Evolutionary conservation across 108 stramenopile species (phyloP), one percentile per base, ranked within the genome.

Genomic region (Cylindrotheca fusiformis): DNA sequence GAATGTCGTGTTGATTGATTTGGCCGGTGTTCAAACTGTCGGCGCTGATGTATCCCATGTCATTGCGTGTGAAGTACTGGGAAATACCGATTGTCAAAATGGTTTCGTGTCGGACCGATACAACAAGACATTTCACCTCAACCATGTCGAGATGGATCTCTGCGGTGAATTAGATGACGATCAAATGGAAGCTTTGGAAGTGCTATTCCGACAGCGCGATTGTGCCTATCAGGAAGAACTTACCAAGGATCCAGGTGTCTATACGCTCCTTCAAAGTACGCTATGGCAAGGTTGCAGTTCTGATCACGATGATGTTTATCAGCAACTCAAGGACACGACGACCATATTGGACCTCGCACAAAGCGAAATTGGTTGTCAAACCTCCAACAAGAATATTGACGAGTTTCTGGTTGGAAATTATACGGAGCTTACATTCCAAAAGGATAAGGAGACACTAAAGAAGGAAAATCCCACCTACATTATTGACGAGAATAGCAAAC

Each of bases 1-100:
- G 67, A 68, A 59, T 20, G 67, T 68, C 4, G 48, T 45, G 17
- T 29, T 68, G 45, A 59, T 68, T 30, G 67, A 68, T 20, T 28
- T 54, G 47, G 23, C 20, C 23, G 67, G 67, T 10, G 52, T 36
- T 27, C 3, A 22, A n/a, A 23, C n/a, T 25, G 29, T 32, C 2
- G 32, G 32, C n/a, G 23, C n/a, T 3, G 67, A 68, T 49, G 27
- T 58, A 2, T 14, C 67, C 17, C 47, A 68, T 36, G 46, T 48
- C 28, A 31, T 68, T 58, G 56, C 67, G 17, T 68, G 67, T 26
- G 56, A 68, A 26, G 45, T 68, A 2, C 19, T 68, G 25, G 44
- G 33, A 0, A 32, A 41, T 2, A 69, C 28, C 0, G 44, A 19
- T 20, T 58, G 55, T 21, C 8, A 59, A 18, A 25, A 24, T 27